These are phyloP conservation scores for Fusarium odoratissimum DNA, from an alignment of 2,329 filamentous ascomycete species.

Conservation along the genomic window DNA sequence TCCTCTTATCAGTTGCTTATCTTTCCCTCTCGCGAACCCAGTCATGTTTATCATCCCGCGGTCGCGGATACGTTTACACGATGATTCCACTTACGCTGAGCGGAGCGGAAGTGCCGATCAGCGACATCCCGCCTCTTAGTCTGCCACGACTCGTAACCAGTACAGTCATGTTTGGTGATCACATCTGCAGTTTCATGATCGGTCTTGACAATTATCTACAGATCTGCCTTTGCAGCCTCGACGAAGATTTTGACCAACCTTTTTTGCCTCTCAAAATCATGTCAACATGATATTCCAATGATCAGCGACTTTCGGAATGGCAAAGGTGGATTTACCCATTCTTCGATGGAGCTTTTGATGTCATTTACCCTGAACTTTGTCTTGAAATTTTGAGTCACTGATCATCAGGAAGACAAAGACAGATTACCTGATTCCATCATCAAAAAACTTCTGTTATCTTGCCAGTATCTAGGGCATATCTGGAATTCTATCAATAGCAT, in stretches of 20 bases:
- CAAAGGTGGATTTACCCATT: not conserved
- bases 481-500: not conserved
- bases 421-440: not conserved
- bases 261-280: too few species aligned
- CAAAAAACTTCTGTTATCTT: not conserved
- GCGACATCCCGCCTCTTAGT: accelerated
- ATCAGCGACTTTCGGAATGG: not conserved
- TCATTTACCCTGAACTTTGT: not conserved
- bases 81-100: not conserved
- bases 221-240: too few species aligned
- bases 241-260: not conserved
- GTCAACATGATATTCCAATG: not conserved
- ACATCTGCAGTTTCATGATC: not conserved
- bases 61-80: not conserved
- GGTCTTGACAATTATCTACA: not conserved
- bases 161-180: accelerated
- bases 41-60: not conserved
- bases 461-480: not conserved
- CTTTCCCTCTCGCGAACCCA: not conserved
- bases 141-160: not conserved
- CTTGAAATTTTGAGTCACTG: not conserved
- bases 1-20: not conserved
- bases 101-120: not conserved
- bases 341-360: not conserved
- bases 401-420: not conserved